phyloP scores from a whole-genome alignment of 306 rosid species.

The Begonia peltatifolia region DNA sequence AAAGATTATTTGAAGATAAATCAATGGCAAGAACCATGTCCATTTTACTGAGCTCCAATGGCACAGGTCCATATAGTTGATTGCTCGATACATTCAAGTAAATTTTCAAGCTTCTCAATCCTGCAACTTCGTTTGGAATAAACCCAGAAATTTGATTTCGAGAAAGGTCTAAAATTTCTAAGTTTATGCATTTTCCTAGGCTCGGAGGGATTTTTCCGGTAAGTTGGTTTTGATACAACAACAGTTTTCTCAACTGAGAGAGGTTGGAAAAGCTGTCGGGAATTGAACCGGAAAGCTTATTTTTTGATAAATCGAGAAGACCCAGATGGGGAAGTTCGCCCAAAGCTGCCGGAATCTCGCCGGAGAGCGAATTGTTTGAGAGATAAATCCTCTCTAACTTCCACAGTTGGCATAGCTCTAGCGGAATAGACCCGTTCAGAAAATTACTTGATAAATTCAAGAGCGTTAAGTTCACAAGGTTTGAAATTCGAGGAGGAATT shows the following conservation, averaged over 20 bases:
- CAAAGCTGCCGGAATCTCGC: constrained; percentile 62
- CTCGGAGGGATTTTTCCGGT: constrained; percentile 69
- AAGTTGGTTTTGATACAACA: constrained; percentile 59
- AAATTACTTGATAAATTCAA: constrained; percentile 67
- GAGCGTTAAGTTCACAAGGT: constrained; percentile 62
- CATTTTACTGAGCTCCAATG: constrained; percentile 87
- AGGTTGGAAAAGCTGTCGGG: constrained; percentile 79
- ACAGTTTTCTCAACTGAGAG: constrained; percentile 63
- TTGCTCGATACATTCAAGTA: constrained; percentile 71
- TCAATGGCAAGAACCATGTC: constrained; percentile 85
- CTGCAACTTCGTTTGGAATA: constrained; percentile 74
- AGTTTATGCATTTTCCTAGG: constrained; percentile 62
- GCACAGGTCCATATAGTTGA: constrained; percentile 42
- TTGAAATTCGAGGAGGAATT: constrained; percentile 64
- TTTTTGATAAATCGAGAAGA: constrained; percentile 68
- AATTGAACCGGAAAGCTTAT: constrained; percentile 68
- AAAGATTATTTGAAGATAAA: constrained; percentile 60
- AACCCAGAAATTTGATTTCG: constrained; percentile 47
- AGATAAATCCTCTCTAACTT: constrained; percentile 62
- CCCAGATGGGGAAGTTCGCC: constrained; percentile 60
- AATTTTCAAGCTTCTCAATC: constrained; percentile 76
- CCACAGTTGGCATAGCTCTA: constrained; percentile 30
- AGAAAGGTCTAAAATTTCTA: constrained; percentile 82
- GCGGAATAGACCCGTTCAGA: constrained; percentile 68
- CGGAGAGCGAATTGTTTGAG: constrained; percentile 72